Evolutionary conservation across 305 asterid species (phyloP), one percentile per base, ranked within the genome.

Genomic region (Fraxinus albicans): DNA sequence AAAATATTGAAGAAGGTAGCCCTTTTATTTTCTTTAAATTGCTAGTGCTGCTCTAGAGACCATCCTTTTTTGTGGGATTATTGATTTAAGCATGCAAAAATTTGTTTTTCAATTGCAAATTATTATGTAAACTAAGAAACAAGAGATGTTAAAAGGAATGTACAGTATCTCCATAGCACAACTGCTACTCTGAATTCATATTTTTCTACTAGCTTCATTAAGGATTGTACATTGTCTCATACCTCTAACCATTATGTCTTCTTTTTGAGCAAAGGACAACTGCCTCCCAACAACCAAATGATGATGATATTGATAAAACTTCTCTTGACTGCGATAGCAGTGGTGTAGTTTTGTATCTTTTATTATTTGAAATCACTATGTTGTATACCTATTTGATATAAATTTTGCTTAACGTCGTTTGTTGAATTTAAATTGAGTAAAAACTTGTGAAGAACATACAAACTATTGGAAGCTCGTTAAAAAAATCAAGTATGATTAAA

Each of bases 1-100:
- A 87, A 82, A 87, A 84, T 80, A 78, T 84, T 86, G 92, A 92
- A 86, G 92, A 93, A 95, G 98, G 99, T 94, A 83, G 3, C 29
- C 29, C 38, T 10, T 67, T 27, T 67, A 67, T 67, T 25, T 67
- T 67, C 34, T 21, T 35, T 25, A 27, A 27, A 67, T 27, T 27
- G 15, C 35, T 67, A 23, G 36, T 23, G 35, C 74, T 50, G 35
- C 29, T 67, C 36, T 8, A 67, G 74, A 67, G 12, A 27, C 74
- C 74, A 67, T 67, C 19, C 6, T 1, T 19, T 63, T 63, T 19
- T 23, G 33, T 23, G 29, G 36, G 17, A 27, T 9, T 27, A 67
- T 27, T 67, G 35, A 25, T 50, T 67, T 67, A 67, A 67, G 74
- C 36, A 27, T 27, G 29, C 4, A 27, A 29, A 10, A 27, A 27